Base-by-base conservation (phyloP, 331 rosid species). In the Pyracantha coccinea region DNA sequence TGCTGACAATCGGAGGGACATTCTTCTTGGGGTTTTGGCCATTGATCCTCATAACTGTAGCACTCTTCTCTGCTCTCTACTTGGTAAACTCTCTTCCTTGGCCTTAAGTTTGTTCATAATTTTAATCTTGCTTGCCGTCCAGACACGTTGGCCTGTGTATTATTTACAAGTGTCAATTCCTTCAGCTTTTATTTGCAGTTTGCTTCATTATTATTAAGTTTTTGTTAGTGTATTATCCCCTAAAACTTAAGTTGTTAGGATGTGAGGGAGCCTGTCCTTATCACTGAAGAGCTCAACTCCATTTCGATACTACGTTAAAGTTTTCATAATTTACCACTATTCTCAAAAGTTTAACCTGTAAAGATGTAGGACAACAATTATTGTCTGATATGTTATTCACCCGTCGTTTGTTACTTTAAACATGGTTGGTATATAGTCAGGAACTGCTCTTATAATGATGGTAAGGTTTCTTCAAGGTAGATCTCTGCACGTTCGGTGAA, bases 1-100 rank as follows among this genome's bases (percentile, higher is more conserved):
- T 94, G 73, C 81, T 94, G 77, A 90, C 97, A 20, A 60, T 85
- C 72, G 99, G 99, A 71, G 99, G 97, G 78, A 88, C 99, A 17
- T 94, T 94, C 83, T 94, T 94, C 91, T 81, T 94, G 76, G 97
- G 82, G 80, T 92, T 94, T 81, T 86, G 99, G 86, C 99, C 99
- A 5, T 82, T 94, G 85, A 94, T 94, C 81, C 71, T 94, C 79
- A 53, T 88, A 77, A 83, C 89, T 3, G 80, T 88, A 63, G 86
- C 94, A 59, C 11, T 88, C 4, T 92, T 90, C 83, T 79, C 89
- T 23, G 95, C 86, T 35, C 94, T 94, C 66, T 90, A 87, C 85
- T 76, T 90, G 12, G 99, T 94, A 88, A 91, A 92, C 20, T 33
- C 68, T 72, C 82, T n/a, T 68, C 54, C 45, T 45, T 74, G 62